Evolutionary conservation across 345 rosid species (phyloP), one percentile per base, ranked within the genome.

Genomic region (Pugionium cornutum): DNA sequence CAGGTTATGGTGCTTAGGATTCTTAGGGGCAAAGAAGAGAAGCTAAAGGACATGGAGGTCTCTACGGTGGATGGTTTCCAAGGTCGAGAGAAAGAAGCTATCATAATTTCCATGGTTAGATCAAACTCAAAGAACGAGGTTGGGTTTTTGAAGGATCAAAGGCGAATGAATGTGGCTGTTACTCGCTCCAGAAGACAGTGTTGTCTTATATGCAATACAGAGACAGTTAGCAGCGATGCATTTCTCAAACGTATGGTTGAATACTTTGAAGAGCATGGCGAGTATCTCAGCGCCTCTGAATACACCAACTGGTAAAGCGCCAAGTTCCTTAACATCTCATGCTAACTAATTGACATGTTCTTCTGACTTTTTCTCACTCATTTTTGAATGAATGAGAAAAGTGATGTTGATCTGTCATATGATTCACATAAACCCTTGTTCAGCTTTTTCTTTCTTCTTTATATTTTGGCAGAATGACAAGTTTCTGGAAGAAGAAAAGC

Each of bases 41-140:
- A 86, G 73, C 83, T 90, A 7, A 86, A 85, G 66, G 88, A 86
- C 69, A 57, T 88, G 81, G 99, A 94, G 76, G 79, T 94, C 64
- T 92, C 94, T 7, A 92, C 97, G 0, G 99, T 94, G 68, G 99
- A 94, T 74, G 99, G 97, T 44, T 94, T 94, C 70, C 99, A 90
- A 77, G 99, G 99, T 45, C 84, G 97, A 58, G 99, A 90, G 78
- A 90, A 94, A 80, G 99, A 90, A 81, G 91, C 96, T 10, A 85
- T 94, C 36, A 84, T 94, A 50, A 90, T 90, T 58, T 94, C 99
- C 33, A 94, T 90, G 97, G 99, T 90, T 71, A 82, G 97, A 41
- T 94, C 97, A 25, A 94, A 90, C 59, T 78, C 99, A 9, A 88
- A 84, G 81, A 85, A 83, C 66, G 97, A 94, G 82, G 97, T 90